Evolutionary conservation across 139 green algal genomes (phyloP).

Genomic region (Closterium sp.): DNA sequence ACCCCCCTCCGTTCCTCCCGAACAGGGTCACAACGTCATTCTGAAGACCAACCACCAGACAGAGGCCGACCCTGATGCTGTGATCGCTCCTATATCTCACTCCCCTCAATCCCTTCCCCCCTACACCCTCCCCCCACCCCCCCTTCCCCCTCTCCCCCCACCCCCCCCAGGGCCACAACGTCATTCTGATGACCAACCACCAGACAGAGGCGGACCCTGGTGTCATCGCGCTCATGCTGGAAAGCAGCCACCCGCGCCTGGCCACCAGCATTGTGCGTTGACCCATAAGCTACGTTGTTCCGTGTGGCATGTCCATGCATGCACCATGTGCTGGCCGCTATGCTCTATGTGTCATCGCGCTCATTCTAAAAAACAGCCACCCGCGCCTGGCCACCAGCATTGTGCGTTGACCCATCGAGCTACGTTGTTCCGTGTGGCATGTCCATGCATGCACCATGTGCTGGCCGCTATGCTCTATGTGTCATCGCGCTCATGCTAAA

Average conservation of each 20-base stretch:
- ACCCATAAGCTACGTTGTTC: neutral
- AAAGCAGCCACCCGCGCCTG: slow-evolving; percentile 74
- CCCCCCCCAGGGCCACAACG: slow-evolving; percentile 73
- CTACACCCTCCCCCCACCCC: too few relatives aligned
- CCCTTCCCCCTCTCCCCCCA: neutral
- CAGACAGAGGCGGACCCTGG: slow-evolving; percentile 97
- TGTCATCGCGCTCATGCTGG: slow-evolving; percentile 92
- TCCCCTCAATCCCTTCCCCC: neutral
- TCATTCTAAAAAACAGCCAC: slow-evolving; percentile 83
- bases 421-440: neutral
- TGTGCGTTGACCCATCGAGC: neutral
- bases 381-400: slow-evolving; percentile 61
- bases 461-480: neutral
- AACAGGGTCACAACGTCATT: slow-evolving; percentile 85
- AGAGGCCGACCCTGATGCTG: slow-evolving; percentile 93
- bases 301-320: neutral
- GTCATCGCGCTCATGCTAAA: neutral
- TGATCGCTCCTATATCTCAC: slow-evolving; percentile 81
- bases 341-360: slow-evolving; percentile 70
- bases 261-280: slow-evolving; percentile 24
- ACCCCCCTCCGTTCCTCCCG: too few relatives aligned
- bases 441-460: too few relatives aligned
- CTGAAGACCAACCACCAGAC: slow-evolving; percentile 98
- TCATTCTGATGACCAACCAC: slow-evolving; percentile 97
- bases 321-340: neutral